Evolutionary conservation across 805 yeast genomes (phyloP).

Genomic region (Maudiozyma barnettii): DNA sequence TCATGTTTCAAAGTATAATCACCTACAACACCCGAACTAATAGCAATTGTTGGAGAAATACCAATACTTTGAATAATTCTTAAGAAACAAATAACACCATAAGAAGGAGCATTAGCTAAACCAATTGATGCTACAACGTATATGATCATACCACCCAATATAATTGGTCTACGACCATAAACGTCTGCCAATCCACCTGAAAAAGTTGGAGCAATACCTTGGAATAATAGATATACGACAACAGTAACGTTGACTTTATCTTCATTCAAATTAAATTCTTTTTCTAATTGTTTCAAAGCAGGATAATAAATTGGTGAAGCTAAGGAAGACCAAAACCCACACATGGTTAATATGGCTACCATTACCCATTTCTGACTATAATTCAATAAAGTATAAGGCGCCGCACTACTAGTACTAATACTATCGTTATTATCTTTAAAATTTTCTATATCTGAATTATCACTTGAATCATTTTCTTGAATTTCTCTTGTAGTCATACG

Average conservation of each 20-base stretch:
- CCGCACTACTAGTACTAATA: background rate
- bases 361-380: constrained; percentile 24
- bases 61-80: constrained; percentile 67
- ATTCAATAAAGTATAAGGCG: constrained; percentile 21
- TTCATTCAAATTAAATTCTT: constrained; percentile 44
- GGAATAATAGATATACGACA: constrained; percentile 64
- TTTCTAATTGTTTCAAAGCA: constrained; percentile 51
- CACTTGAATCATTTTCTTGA: constrained; percentile 2
- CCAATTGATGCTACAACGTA: constrained; percentile 57
- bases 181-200: constrained; percentile 60
- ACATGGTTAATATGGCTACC: constrained; percentile 25
- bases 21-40: constrained; percentile 60
- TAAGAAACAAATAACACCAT: constrained; percentile 52
- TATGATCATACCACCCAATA: constrained; percentile 44
- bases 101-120: constrained; percentile 48
- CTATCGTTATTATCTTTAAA: background rate
- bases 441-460: constrained; percentile 2
- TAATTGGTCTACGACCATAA: constrained; percentile 61
- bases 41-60: constrained; percentile 62
- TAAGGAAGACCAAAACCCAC: constrained; percentile 57
- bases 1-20: constrained; percentile 56
- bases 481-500: constrained; percentile 17
- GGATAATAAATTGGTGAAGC: constrained; percentile 79
- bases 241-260: constrained; percentile 58
- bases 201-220: constrained; percentile 65